phyloP scores from a whole-genome alignment of 2,329 filamentous ascomycete species.

The Fusarium graminum region DNA sequence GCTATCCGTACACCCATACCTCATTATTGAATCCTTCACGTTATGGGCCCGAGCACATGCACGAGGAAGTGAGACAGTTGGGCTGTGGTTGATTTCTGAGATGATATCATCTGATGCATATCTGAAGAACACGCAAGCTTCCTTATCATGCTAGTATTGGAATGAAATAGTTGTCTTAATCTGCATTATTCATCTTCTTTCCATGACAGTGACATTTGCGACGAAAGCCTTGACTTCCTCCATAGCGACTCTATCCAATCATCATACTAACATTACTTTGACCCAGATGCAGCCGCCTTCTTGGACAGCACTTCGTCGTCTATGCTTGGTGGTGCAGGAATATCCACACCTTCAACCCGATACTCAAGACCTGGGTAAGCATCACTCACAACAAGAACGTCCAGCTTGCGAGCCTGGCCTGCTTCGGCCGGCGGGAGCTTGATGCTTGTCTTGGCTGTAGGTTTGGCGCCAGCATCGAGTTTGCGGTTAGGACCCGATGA shows the following conservation, averaged over 20 bases:
- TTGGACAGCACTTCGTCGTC: slow-evolving; percentile 62
- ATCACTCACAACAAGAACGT: slow-evolving; percentile 86
- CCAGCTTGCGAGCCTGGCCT: slow-evolving; percentile 70
- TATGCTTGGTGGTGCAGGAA: slow-evolving; percentile 64
- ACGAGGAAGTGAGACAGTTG: background rate
- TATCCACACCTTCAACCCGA: slow-evolving; percentile 61
- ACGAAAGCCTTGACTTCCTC: background rate
- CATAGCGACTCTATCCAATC: background rate
- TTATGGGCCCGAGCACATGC: background rate
- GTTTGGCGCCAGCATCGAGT: slow-evolving; percentile 59
- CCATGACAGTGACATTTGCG: background rate
- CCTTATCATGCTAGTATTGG: background rate
- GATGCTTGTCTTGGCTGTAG: slow-evolving; percentile 68
- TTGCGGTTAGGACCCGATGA: slow-evolving; percentile 47
- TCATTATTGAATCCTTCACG: background rate
- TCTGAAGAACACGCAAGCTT: background rate
- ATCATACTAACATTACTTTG: slow-evolving; percentile 21
- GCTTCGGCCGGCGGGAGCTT: slow-evolving; percentile 67
- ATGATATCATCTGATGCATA: background rate
- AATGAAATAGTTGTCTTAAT: background rate
- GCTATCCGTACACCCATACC: background rate
- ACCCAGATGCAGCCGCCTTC: slow-evolving; percentile 48
- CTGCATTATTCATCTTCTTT: slow-evolving; percentile 15
- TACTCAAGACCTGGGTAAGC: slow-evolving; percentile 83
- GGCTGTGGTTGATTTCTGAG: background rate